Percentiles rank a stretch among this genome's conserved stretches.
Evolutionary conservation across 2,329 filamentous ascomycete genomes (phyloP).

Genomic region (Fusarium bulbicola): DNA sequence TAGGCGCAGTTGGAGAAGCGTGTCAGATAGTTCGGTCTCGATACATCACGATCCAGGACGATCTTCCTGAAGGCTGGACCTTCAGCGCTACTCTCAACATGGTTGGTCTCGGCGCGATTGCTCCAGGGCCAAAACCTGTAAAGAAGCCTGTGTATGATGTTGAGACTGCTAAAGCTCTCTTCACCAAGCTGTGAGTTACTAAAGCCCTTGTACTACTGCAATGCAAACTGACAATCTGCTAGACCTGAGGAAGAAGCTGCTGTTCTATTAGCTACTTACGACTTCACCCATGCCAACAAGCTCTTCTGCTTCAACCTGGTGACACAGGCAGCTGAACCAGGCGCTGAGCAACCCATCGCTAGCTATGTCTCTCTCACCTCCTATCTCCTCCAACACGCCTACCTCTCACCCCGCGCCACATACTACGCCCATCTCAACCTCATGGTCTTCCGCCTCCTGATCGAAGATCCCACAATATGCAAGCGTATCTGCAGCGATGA

Average conservation of each 20-base stretch:
- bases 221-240: constrained; percentile 1
- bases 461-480: constrained; percentile 84
- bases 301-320: constrained; percentile 90
- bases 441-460: constrained; percentile 83
- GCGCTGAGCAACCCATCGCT: constrained; percentile 77
- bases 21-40: constrained; percentile 74
- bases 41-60: constrained; percentile 89
- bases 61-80: constrained; percentile 89
- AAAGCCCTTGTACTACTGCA: not conserved
- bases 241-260: constrained; percentile 84
- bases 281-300: constrained; percentile 95
- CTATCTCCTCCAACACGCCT: constrained; percentile 92
- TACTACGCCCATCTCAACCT: constrained; percentile 87
- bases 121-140: constrained; percentile 72
- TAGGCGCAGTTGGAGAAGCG: constrained; percentile 77
- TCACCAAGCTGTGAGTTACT: constrained; percentile 75
- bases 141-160: constrained; percentile 69
- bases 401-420: constrained; percentile 80
- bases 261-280: constrained; percentile 85
- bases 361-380: constrained; percentile 89
- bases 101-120: constrained; percentile 82
- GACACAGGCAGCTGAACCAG: constrained; percentile 67
- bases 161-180: constrained; percentile 84
- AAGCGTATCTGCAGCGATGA: constrained; percentile 87
- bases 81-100: constrained; percentile 82